These are phyloP conservation scores for Lipomyces yamadae DNA, from an alignment of 805 yeast species.

Conservation along the genomic window DNA sequence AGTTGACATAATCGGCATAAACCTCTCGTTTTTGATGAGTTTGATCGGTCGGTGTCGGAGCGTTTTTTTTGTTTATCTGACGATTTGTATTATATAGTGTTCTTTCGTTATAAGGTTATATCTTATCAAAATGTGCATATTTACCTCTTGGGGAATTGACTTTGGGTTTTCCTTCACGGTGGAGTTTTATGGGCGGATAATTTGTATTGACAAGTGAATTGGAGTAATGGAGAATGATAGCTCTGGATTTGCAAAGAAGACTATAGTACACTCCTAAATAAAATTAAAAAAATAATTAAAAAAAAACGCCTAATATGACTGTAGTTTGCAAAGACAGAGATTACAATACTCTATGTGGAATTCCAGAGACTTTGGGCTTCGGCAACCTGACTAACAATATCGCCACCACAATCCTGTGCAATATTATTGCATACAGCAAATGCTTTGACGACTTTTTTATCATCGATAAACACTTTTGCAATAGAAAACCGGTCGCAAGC, in stretches of 20 bases:
- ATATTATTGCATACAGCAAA: conserved; percentile 7
- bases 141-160: neutral
- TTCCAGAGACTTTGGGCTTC: conserved; percentile 6
- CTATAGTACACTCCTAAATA: neutral
- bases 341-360: neutral
- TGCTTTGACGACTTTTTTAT: conserved; percentile 4
- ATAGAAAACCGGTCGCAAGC: conserved; percentile 26
- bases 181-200: neutral
- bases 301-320: neutral
- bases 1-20: neutral
- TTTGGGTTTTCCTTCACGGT: neutral
- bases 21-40: neutral
- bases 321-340: neutral
- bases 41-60: neutral
- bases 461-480: conserved; percentile 25
- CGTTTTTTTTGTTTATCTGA: neutral
- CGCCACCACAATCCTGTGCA: conserved; percentile 5
- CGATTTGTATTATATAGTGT: neutral
- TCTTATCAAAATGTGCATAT: neutral
- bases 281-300: neutral
- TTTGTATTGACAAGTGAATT: no score
- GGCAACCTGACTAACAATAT: neutral
- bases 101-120: neutral
- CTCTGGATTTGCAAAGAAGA: neutral
- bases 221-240: neutral